Evolutionary conservation across 2,329 filamentous ascomycete species (phyloP).

Genomic region (Aspergillus novoparasiticus): DNA sequence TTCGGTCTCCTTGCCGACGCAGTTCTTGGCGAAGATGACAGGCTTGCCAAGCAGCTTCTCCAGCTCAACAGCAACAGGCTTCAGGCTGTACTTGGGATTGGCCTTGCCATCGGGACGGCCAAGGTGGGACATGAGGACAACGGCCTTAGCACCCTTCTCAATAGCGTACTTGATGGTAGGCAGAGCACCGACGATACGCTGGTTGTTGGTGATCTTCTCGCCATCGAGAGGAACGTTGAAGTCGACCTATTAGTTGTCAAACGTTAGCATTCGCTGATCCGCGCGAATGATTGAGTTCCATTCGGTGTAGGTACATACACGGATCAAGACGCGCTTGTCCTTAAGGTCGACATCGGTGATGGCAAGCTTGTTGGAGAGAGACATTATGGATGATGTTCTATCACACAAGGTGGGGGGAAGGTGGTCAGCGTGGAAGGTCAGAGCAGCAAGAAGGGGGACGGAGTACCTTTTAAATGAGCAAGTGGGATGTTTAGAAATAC

Average conservation of each 20-base stretch:
- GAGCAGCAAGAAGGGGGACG: slow-evolving; percentile 17
- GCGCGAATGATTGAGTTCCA: background rate
- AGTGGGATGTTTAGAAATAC: slow-evolving; percentile 15
- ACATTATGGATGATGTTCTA: slow-evolving; percentile 62
- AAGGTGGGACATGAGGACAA: slow-evolving; percentile 97
- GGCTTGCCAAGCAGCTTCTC: slow-evolving; percentile 84
- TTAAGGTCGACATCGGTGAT: slow-evolving; percentile 97
- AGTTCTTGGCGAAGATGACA: slow-evolving; percentile 88
- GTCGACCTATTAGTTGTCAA: slow-evolving; percentile 70
- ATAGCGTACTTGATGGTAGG: slow-evolving; percentile 94
- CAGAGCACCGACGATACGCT: slow-evolving; percentile 94
- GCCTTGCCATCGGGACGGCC: slow-evolving; percentile 88
- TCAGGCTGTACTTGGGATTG: slow-evolving; percentile 92
- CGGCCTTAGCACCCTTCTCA: slow-evolving; percentile 86
- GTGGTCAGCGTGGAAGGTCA: slow-evolving; percentile 3
- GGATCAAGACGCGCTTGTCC: slow-evolving; percentile 96
- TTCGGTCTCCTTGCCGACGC: slow-evolving; percentile 87
- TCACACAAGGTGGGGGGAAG: slow-evolving; percentile 10
- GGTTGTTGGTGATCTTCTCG: slow-evolving; percentile 94
- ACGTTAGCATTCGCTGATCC: slow-evolving; percentile 10
- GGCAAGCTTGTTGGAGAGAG: slow-evolving; percentile 96
- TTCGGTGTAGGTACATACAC: slow-evolving; percentile 65
- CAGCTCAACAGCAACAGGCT: slow-evolving; percentile 87
- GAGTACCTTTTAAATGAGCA: slow-evolving; percentile 1
- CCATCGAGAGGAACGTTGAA: slow-evolving; percentile 98